Percentiles rank a stretch among this genome's conserved stretches.
phyloP scores from a whole-genome alignment of 768 basidiomycete species.

The Albatrellus ellisii region DNA sequence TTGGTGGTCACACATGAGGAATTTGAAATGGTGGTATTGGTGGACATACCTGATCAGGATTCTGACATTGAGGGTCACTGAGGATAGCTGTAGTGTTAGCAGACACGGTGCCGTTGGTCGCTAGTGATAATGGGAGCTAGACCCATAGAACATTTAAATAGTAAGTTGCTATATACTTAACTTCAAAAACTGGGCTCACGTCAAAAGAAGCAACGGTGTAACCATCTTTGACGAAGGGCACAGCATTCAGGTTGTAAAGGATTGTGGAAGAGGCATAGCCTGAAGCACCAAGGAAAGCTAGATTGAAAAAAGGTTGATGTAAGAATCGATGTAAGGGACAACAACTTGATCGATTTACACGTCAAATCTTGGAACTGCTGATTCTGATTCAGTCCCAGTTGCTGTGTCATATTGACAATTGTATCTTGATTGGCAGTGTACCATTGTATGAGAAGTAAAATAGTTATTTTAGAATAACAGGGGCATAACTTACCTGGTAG shows the following conservation, averaged over 20 bases:
- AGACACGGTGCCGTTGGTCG: conserved; percentile 31
- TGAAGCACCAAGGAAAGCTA: conserved; percentile 40
- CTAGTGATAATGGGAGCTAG: conserved; percentile 26
- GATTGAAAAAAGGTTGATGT: not conserved
- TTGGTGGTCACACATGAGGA: not conserved
- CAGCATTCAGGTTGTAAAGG: conserved; percentile 30
- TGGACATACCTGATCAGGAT: conserved; percentile 22
- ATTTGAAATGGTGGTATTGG: not conserved
- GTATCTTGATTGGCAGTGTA: conserved; percentile 18
- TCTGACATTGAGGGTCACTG: conserved; percentile 30
- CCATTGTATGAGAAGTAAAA: conserved; percentile 1
- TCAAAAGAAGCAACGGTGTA: conserved; percentile 36
- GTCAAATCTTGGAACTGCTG: conserved; percentile 34
- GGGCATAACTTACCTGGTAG: conserved; percentile 24
- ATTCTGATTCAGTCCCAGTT: conserved; percentile 33
- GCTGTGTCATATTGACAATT: conserved; percentile 23
- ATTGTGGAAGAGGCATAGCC: conserved; percentile 39
- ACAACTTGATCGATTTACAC: conserved; percentile 19
- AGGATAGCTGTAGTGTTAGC: conserved; percentile 37
- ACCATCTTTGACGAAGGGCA: conserved; percentile 30
- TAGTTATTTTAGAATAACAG: too few relatives aligned
- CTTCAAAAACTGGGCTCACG: conserved; percentile 17
- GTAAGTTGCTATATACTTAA: not conserved
- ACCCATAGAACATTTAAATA: not conserved
- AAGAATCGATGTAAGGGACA: not conserved